Evolutionary conservation across 768 basidiomycete genomes (phyloP).

Genomic region (Suillus brevipes): DNA sequence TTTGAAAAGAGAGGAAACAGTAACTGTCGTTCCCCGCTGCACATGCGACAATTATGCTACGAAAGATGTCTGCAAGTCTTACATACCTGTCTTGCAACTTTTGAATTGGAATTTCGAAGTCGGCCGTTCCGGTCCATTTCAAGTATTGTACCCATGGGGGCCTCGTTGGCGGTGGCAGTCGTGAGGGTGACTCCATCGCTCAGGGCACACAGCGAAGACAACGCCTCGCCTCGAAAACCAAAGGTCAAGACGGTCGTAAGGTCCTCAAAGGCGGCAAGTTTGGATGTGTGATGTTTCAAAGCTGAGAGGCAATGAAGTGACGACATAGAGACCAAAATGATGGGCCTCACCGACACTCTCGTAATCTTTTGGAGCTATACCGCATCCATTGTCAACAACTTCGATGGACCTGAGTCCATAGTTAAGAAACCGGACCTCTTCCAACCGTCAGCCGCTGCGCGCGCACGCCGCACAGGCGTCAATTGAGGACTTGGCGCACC

Average conservation of each 20-base stretch:
- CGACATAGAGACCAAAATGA: neutral
- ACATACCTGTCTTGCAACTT: slow-evolving; percentile 76
- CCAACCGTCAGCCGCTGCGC: slow-evolving; percentile 2
- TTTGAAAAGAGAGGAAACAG: slow-evolving; percentile 68
- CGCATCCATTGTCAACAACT: slow-evolving; percentile 89
- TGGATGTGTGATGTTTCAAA: slow-evolving; percentile 93
- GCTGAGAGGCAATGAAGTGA: slow-evolving; percentile 42
- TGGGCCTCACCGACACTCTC: slow-evolving; percentile 66
- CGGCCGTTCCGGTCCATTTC: slow-evolving; percentile 69
- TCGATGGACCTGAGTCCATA: slow-evolving; percentile 82
- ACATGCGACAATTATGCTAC: neutral
- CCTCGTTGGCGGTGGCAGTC: slow-evolving; percentile 69
- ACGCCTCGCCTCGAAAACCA: slow-evolving; percentile 94
- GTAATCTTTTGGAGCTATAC: slow-evolving; percentile 78
- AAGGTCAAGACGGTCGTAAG: slow-evolving; percentile 76
- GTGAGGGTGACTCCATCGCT: slow-evolving; percentile 66
- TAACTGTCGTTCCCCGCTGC: slow-evolving; percentile 86
- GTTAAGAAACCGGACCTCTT: slow-evolving; percentile 90
- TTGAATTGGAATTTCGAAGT: slow-evolving; percentile 50
- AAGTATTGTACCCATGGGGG: slow-evolving; percentile 81
- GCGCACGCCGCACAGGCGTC: neutral
- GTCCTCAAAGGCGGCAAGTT: slow-evolving; percentile 75
- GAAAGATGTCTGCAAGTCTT: neutral
- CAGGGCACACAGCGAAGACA: slow-evolving; percentile 90
- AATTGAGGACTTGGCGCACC: slow-evolving; percentile 47